Evolutionary conservation across 2,329 filamentous ascomycete species (phyloP).

Genomic region (Bipolaris cookei): DNA sequence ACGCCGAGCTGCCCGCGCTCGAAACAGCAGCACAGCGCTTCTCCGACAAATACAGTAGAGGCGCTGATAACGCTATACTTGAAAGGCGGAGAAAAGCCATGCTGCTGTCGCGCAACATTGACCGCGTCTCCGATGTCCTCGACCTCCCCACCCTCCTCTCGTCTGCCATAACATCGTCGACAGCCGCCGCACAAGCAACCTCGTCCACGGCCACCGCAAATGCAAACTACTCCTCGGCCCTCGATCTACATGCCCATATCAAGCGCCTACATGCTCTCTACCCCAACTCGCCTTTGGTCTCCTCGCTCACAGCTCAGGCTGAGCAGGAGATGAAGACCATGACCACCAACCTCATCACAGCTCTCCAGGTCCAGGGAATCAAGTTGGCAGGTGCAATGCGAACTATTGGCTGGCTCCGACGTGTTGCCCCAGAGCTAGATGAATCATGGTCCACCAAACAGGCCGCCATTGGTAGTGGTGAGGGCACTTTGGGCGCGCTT

Average conservation of each 20-base stretch:
- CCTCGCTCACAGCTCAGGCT: constrained; percentile 75
- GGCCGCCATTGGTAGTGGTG: constrained; percentile 44
- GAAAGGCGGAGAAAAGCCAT: constrained; percentile 78
- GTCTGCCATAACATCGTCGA: constrained; percentile 71
- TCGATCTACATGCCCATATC: constrained; percentile 94
- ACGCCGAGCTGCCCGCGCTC: constrained; percentile 75
- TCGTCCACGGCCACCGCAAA: constrained; percentile 48
- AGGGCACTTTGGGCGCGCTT: constrained; percentile 78
- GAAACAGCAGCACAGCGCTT: constrained; percentile 81
- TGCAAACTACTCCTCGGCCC: constrained; percentile 82
- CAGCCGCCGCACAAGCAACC: constrained; percentile 56
- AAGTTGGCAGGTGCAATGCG: constrained; percentile 90
- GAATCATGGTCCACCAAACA: constrained; percentile 43
- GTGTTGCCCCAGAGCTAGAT: constrained; percentile 82
- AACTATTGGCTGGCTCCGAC: constrained; percentile 87
- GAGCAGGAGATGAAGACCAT: constrained; percentile 88
- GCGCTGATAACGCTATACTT: constrained; percentile 68
- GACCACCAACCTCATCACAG: constrained; percentile 80
- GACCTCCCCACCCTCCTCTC: constrained; percentile 86
- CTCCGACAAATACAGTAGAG: constrained; percentile 80
- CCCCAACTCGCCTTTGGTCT: constrained; percentile 76
- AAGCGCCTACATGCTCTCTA: constrained; percentile 83
- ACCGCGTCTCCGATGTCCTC: constrained; percentile 86
- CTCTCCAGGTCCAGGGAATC: constrained; percentile 76
- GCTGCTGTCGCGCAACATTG: constrained; percentile 82